Percentiles rank a stretch among this genome's conserved stretches.
Conservation (phyloP, 371 early-diverging fungal genomes). For the Basidiobolus meristosporus region DNA sequence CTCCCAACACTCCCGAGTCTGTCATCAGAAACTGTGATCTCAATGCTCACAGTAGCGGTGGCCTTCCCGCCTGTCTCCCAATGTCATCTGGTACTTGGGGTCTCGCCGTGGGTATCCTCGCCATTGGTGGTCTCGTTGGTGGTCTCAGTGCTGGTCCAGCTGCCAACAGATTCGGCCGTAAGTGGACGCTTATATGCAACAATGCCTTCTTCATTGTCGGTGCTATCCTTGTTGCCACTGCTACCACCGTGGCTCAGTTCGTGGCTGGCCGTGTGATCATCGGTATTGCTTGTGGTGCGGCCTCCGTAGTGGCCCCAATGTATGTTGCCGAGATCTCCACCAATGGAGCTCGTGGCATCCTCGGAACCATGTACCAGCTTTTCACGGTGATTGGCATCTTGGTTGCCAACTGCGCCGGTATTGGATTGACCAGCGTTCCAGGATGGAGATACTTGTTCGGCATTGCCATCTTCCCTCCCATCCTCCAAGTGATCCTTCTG, state of each 20-base stretch:
- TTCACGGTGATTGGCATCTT: slow-evolving; percentile 62
- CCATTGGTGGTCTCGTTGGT: slow-evolving; percentile 56
- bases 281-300: slow-evolving; percentile 68
- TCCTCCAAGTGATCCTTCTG: slow-evolving; percentile 43
- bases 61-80: not conserved
- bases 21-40: not conserved
- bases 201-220: slow-evolving; percentile 43
- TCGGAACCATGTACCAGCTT: slow-evolving; percentile 55
- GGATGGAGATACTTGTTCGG: slow-evolving; percentile 46
- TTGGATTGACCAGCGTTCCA: slow-evolving; percentile 29
- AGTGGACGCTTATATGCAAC: slow-evolving; percentile 36
- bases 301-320: slow-evolving; percentile 53
- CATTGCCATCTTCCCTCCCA: slow-evolving; percentile 36
- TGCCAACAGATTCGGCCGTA: slow-evolving; percentile 39
- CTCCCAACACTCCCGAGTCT: slow-evolving; percentile 2
- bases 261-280: slow-evolving; percentile 60
- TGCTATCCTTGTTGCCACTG: slow-evolving; percentile 30
- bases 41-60: too few relatives aligned
- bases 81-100: slow-evolving; percentile 7
- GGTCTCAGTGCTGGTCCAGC: slow-evolving; percentile 35
- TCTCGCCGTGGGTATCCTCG: slow-evolving; percentile 40
- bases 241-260: slow-evolving; percentile 36
- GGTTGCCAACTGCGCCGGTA: slow-evolving; percentile 30
- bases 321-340: slow-evolving; percentile 73
- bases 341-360: slow-evolving; percentile 43